Conservation (phyloP, 2,329 filamentous ascomycete genomes). For the Dactylellina leptospora region DNA sequence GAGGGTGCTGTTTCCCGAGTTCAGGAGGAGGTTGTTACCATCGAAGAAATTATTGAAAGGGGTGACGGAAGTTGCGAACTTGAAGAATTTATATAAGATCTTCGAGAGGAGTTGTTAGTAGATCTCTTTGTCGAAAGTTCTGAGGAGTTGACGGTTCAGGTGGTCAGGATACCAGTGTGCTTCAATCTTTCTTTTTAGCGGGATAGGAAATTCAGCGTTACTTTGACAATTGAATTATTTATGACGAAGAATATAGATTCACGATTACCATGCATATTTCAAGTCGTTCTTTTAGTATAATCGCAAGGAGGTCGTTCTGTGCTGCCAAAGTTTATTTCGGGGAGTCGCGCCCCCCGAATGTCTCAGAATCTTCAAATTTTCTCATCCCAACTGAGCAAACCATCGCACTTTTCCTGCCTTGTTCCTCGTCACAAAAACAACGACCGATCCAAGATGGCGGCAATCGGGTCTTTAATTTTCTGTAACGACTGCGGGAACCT, state of each 20-base stretch:
- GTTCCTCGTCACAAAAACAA: not conserved
- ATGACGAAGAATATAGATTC: not conserved
- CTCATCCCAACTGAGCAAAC: not conserved
- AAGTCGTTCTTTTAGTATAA: not conserved
- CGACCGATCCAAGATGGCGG: slow-evolving; percentile 71
- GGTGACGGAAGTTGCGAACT: slow-evolving; percentile 85
- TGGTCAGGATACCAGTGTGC: not conserved
- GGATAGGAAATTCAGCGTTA: not conserved
- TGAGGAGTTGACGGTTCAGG: not conserved
- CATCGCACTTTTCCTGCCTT: not conserved
- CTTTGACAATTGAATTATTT: not conserved
- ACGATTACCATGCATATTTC: not conserved
- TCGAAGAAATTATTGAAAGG: slow-evolving; percentile 79
- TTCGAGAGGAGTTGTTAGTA: slow-evolving; percentile 84
- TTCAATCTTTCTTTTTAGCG: not conserved
- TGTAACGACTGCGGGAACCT: slow-evolving; percentile 93
- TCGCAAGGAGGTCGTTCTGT: not conserved
- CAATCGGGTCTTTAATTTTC: slow-evolving; percentile 89
- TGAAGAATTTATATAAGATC: slow-evolving; percentile 91
- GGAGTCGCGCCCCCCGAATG: slow-evolving; percentile 14
- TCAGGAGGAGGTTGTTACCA: slow-evolving; percentile 82
- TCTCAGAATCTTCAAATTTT: slow-evolving; percentile 50
- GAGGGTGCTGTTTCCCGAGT: slow-evolving; percentile 86
- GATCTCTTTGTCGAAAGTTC: slow-evolving; percentile 18
- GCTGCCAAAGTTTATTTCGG: not conserved